phyloP scores from a whole-genome alignment of 148 eudicot species.

The Fagopyrum esculentum region DNA sequence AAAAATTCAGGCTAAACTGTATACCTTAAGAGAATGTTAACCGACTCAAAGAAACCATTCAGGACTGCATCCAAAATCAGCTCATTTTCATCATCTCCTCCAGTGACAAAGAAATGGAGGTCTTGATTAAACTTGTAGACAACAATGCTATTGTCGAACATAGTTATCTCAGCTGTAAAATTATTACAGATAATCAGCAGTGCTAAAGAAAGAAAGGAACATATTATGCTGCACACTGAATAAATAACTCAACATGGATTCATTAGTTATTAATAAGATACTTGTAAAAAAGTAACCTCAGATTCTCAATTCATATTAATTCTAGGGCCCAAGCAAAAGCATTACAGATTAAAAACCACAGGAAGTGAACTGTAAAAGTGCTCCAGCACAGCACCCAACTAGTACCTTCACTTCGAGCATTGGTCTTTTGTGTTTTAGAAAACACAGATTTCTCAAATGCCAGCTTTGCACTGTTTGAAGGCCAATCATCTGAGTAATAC shows the following conservation, averaged over 20 bases:
- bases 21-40: slow-evolving; percentile 72
- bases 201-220: too few relatives aligned
- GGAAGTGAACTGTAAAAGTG: background rate
- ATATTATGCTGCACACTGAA: background rate
- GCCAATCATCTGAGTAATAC: slow-evolving; percentile 90
- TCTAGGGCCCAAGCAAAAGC: background rate
- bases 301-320: background rate
- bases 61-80: slow-evolving; percentile 76
- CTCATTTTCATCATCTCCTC: slow-evolving; percentile 95
- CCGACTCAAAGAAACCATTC: slow-evolving; percentile 88
- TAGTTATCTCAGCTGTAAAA: slow-evolving; percentile 72
- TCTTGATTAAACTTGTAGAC: slow-evolving; percentile 85
- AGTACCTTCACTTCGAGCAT: slow-evolving; percentile 86
- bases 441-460: slow-evolving; percentile 88
- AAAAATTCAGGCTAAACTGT: background rate
- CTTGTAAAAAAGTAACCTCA: background rate
- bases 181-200: slow-evolving; percentile 13
- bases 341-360: background rate
- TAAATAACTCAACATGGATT: background rate
- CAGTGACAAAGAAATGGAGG: slow-evolving; percentile 91
- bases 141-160: slow-evolving; percentile 77
- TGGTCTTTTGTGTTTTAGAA: slow-evolving; percentile 79
- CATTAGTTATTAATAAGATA: background rate
- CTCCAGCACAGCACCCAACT: background rate
- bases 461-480: slow-evolving; percentile 61